phyloP scores from a whole-genome alignment of 2,329 filamentous ascomycete genomes.

The Clonostachys byssicola region DNA sequence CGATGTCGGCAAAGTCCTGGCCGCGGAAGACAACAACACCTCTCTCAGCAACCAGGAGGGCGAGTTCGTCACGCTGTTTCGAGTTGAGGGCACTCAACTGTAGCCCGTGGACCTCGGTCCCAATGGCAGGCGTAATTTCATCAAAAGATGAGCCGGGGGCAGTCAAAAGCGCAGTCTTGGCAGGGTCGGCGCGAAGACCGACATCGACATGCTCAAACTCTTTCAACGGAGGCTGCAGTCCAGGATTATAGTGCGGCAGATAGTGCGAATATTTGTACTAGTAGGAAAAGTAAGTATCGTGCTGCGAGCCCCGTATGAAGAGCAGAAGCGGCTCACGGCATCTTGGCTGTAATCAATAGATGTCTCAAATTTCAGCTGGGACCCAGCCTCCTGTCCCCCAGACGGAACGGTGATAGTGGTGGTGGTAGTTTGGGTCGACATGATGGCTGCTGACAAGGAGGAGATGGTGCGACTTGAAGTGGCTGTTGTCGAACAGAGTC shows the following conservation, averaged over 20 bases:
- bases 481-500: neutral
- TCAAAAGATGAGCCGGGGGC: slow-evolving; percentile 61
- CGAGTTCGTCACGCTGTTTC: slow-evolving; percentile 58
- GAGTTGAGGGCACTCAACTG: slow-evolving; percentile 58
- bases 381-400: neutral
- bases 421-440: neutral
- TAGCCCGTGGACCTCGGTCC: slow-evolving; percentile 60
- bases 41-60: slow-evolving; percentile 38
- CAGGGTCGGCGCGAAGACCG: slow-evolving; percentile 60
- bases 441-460: neutral
- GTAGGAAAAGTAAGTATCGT: neutral
- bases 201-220: slow-evolving; percentile 53
- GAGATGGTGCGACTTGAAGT: too few relatives aligned
- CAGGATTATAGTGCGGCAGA: slow-evolving; percentile 13
- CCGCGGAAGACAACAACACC: slow-evolving; percentile 30
- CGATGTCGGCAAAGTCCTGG: slow-evolving; percentile 32
- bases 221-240: neutral
- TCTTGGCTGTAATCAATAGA: neutral
- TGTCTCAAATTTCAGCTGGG: neutral
- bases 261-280: neutral
- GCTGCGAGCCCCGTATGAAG: neutral
- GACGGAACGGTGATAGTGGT: neutral
- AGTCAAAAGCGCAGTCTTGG: slow-evolving; percentile 55
- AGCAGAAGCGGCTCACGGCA: neutral
- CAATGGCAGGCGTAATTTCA: slow-evolving; percentile 52